Evolutionary conservation across 2,329 filamentous ascomycete species (phyloP).

Genomic region (Neonectria hederae): DNA sequence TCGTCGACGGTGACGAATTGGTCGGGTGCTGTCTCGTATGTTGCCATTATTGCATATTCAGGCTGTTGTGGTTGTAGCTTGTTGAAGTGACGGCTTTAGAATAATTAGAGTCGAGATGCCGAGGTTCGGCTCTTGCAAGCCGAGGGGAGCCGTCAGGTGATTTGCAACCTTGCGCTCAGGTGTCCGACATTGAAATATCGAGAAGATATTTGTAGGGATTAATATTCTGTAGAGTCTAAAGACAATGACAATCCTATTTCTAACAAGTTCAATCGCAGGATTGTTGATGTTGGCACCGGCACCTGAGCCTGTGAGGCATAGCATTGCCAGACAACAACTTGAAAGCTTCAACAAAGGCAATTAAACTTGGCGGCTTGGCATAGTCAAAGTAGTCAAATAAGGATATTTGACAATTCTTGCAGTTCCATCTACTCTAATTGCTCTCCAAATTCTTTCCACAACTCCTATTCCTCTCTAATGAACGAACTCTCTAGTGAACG

Average conservation of each 20-base stretch:
- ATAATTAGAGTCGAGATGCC: not conserved
- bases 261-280: not conserved
- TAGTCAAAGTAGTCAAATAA: not conserved
- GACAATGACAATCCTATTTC: not conserved
- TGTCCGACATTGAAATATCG: not conserved
- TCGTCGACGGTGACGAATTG: slow-evolving; percentile 44
- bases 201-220: too few species aligned
- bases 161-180: not conserved
- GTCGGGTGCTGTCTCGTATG: slow-evolving; percentile 43
- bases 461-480: not conserved
- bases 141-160: not conserved
- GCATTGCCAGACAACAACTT: too few species aligned
- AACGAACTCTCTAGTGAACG: slow-evolving; percentile 48
- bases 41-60: slow-evolving; percentile 36
- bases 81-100: not conserved
- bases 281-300: not conserved
- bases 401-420: not conserved
- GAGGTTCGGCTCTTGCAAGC: not conserved
- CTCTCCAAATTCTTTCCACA: not conserved
- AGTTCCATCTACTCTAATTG: not conserved
- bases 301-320: too few species aligned
- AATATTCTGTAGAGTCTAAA: too few species aligned
- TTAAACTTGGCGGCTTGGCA: not conserved
- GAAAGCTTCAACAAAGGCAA: too few species aligned
- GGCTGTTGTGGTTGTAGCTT: not conserved